Percentiles rank a stretch among this genome's conserved stretches.
Conservation (phyloP, 2,329 filamentous ascomycete species). For the Parafenestella ontariensis region DNA sequence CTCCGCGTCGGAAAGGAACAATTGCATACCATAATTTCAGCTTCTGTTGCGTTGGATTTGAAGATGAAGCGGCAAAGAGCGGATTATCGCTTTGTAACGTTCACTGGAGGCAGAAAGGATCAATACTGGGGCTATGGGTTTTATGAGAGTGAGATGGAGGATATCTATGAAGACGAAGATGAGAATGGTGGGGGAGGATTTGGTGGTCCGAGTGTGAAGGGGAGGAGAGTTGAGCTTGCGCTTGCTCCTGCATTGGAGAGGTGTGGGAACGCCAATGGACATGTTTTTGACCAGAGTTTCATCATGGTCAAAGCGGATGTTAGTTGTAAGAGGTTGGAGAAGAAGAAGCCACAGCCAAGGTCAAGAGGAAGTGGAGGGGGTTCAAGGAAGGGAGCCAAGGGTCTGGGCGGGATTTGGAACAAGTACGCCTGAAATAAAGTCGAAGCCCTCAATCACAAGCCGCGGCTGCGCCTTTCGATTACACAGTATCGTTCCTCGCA, state of each 20-base stretch:
- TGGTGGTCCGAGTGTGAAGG: constrained; percentile 15
- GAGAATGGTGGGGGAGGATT: constrained; percentile 19
- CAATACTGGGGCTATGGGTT: constrained; percentile 46
- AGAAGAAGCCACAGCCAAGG: constrained; percentile 22
- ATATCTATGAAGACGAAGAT: constrained; percentile 41
- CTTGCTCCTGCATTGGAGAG: constrained; percentile 48
- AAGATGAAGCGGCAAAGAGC: constrained; percentile 48
- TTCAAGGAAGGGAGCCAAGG: constrained; percentile 14
- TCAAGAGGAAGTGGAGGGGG: constrained; percentile 16
- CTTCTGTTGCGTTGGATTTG: constrained; percentile 46
- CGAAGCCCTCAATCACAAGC: neutral
- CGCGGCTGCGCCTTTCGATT: neutral
- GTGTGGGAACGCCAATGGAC: constrained; percentile 48
- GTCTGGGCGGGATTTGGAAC: constrained; percentile 23
- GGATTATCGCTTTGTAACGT: constrained; percentile 48
- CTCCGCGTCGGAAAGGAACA: constrained; percentile 42
- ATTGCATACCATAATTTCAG: constrained; percentile 43
- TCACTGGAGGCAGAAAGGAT: constrained; percentile 40
- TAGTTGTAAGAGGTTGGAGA: constrained; percentile 43
- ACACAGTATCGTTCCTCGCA: neutral
- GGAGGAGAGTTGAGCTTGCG: constrained; percentile 40
- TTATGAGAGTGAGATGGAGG: constrained; percentile 49
- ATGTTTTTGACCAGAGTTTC: constrained; percentile 47
- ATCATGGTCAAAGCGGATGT: constrained; percentile 49
- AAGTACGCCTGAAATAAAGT: constrained; percentile 5